Evolutionary conservation across 805 yeast species (phyloP), one percentile per base, ranked within the genome.

Genomic region (Naumovozyma castellii): DNA sequence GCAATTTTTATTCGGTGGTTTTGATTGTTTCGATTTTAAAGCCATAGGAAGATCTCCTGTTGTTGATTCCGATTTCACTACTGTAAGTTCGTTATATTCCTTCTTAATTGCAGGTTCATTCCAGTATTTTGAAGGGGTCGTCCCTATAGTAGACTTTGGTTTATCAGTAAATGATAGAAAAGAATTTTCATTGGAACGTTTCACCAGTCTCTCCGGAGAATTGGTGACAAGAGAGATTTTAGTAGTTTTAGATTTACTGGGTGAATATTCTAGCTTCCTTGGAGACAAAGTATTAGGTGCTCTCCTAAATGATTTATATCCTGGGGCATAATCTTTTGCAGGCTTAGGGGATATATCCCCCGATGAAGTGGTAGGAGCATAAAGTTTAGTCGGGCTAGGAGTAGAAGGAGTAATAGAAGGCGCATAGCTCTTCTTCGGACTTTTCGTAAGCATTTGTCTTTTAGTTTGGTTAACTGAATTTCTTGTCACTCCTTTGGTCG

Each of bases 91-190:
- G 32, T 37, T 36, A n/a, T 35, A 13, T 18, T 37, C 42, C 28
- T 35, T 44, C 31, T 32, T 41, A 2, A n/a, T 19, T 4, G 51
- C 48, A 4, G 49, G 41, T 5, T 34, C 46, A 17, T 13, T 10
- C 27, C 27, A 22, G 10, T 22, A 22, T 22, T 22, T 22, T 6
- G 27, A 22, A 10, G 27, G 27, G 10, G 27, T 22, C n/a, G n/a
- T n/a, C n/a, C n/a, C n/a, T n/a, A n/a, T n/a, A n/a, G n/a, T n/a
- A n/a, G n/a, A n/a, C n/a, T n/a, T n/a, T n/a, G n/a, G n/a, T n/a
- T n/a, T n/a, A n/a, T n/a, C n/a, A n/a, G n/a, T n/a, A n/a, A n/a
- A n/a, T n/a, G n/a, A n/a, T n/a, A n/a, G n/a, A n/a, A n/a, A n/a
- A n/a, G n/a, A n/a, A n/a, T n/a, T n/a, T n/a, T n/a, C n/a, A n/a